A percentile compares a stretch with the other conserved stretches of the same genome.
phyloP scores from a whole-genome alignment of 495 filamentous ascomycete genomes.

The Aspergillus cristatus region DNA sequence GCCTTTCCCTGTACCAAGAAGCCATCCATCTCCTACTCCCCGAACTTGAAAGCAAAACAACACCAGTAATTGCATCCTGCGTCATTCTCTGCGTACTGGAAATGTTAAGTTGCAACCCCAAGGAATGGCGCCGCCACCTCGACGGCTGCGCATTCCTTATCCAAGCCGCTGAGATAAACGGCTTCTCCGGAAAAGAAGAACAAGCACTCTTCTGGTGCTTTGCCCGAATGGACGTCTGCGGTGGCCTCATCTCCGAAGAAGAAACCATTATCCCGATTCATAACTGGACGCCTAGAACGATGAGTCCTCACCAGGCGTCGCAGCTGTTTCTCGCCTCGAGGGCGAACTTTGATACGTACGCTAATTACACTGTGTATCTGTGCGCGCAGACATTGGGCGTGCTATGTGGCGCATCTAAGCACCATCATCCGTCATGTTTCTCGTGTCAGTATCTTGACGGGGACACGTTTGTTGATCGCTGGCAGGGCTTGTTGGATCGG shows the following conservation, averaged over 20 bases:
- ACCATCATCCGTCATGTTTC: slow-evolving; percentile 7
- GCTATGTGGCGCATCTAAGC: slow-evolving; percentile 15
- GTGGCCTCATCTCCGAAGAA: slow-evolving; percentile 34
- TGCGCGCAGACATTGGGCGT: slow-evolving; percentile 28
- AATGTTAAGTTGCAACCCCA: slow-evolving; percentile 33
- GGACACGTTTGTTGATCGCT: slow-evolving; percentile 18
- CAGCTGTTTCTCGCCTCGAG: slow-evolving; percentile 19
- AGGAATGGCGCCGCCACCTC: slow-evolving; percentile 38
- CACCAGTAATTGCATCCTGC: slow-evolving; percentile 30
- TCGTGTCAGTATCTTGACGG: slow-evolving; percentile 15
- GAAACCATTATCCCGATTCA: slow-evolving; percentile 26
- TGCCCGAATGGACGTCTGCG: slow-evolving; percentile 38
- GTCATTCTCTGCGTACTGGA: slow-evolving; percentile 35
- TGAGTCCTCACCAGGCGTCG: slow-evolving; percentile 19
- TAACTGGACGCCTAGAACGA: slow-evolving; percentile 22
- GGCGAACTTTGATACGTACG: slow-evolving; percentile 22
- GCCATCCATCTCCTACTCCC: slow-evolving; percentile 31
- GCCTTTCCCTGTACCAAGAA: slow-evolving; percentile 35
- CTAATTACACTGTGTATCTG: slow-evolving; percentile 39
- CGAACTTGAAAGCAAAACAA: slow-evolving; percentile 27
- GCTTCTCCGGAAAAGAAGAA: slow-evolving; percentile 31
- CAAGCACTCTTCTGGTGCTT: slow-evolving; percentile 42
- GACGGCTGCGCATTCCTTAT: slow-evolving; percentile 38
- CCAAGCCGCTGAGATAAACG: slow-evolving; percentile 27
- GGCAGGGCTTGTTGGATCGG: slow-evolving; percentile 25